phyloP scores from a whole-genome alignment of 805 yeast genomes.

The Candida andamanensis region DNA sequence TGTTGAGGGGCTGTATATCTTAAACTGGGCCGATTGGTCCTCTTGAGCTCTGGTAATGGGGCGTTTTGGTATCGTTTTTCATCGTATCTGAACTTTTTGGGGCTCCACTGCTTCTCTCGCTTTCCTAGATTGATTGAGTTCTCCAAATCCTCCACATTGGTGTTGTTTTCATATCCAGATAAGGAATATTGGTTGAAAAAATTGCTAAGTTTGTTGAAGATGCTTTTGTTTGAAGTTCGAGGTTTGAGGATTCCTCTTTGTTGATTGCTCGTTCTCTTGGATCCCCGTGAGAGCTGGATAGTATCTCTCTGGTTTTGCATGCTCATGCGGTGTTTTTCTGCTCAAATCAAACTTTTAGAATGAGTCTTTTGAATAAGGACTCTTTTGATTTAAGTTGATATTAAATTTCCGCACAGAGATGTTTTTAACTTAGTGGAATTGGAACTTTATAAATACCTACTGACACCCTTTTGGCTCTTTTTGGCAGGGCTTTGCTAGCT shows the following conservation, averaged over 20 bases:
- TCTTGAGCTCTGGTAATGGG: background rate
- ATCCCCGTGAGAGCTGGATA: background rate
- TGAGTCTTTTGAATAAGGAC: no score
- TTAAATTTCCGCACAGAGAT: no score
- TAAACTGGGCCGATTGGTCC: no score
- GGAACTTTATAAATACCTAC: no score
- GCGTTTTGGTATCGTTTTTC: constrained; percentile 4
- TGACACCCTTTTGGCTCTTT: no score
- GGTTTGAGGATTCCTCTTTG: constrained; percentile 12
- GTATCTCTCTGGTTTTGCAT: background rate
- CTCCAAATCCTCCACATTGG: constrained; percentile 7
- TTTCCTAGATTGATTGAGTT: constrained; percentile 1
- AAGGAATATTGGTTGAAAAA: constrained; percentile 10
- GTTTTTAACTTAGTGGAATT: no score
- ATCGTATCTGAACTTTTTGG: constrained; percentile 6
- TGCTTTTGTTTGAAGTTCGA: constrained; percentile 4
- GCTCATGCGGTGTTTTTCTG: no score
- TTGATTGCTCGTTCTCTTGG: background rate
- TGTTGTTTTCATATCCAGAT: constrained; percentile 8
- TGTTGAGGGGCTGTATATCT: background rate
- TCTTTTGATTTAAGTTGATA: no score
- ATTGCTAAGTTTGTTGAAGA: constrained; percentile 7
- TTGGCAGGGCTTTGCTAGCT: no score
- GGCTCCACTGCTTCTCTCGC: background rate
- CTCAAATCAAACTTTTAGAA: no score